phyloP scores from a whole-genome alignment of 768 basidiomycete genomes.

The Podaxis rugospora region DNA sequence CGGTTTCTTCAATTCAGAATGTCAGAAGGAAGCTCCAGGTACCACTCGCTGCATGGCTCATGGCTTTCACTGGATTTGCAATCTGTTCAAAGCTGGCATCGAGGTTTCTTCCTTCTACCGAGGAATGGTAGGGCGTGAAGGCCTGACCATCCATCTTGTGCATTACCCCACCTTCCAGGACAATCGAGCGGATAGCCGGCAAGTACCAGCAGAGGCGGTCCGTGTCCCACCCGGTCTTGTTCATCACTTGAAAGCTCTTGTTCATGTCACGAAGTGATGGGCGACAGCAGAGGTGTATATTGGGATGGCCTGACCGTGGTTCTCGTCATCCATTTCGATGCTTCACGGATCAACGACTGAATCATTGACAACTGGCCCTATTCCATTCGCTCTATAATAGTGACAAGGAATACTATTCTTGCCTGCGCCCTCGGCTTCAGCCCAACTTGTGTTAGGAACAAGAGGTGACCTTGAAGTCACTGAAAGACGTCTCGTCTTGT shows the following conservation, averaged over 20 bases:
- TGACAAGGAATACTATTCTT: not conserved
- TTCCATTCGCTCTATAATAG: not conserved
- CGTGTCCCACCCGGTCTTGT: not conserved
- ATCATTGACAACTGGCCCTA: not conserved
- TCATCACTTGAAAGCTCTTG: not conserved
- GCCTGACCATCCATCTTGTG: not conserved
- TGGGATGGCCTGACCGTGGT: not conserved
- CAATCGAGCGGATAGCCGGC: slow-evolving; percentile 1
- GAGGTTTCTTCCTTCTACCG: slow-evolving; percentile 3
- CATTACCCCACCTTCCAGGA: not conserved
- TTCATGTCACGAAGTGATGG: not conserved
- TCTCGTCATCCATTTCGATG: not conserved
- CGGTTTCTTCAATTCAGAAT: not conserved
- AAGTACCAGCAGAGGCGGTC: not conserved
- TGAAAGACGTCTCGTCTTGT: not conserved
- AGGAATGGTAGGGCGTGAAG: not conserved
- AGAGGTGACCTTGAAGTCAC: not conserved
- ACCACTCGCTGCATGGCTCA: not conserved
- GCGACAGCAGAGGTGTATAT: not conserved
- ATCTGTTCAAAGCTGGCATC: not conserved
- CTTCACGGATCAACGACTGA: not conserved
- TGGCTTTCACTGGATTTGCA: not conserved
- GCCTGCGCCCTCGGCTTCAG: not conserved
- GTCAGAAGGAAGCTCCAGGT: not conserved
- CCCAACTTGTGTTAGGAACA: not conserved